phyloP scores from a whole-genome alignment of 352 stramenopile genomes.

The Globisporangium radiosum region DNA sequence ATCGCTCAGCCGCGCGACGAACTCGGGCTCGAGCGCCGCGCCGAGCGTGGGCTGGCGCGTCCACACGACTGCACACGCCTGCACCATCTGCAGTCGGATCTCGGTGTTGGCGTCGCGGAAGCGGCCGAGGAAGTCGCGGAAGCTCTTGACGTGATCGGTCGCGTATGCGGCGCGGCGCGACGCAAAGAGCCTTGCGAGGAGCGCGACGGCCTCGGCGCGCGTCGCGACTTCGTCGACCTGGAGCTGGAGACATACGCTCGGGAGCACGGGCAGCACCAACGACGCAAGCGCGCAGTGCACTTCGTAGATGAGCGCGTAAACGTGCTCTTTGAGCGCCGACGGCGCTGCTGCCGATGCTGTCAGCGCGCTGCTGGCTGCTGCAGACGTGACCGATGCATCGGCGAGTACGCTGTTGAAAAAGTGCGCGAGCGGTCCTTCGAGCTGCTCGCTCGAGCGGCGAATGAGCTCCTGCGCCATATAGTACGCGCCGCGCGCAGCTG shows the following conservation, averaged over 20 bases:
- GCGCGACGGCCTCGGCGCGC: constrained; percentile 62
- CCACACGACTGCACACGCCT: constrained; percentile 65
- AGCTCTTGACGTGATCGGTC: constrained; percentile 75
- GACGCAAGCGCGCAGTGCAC: constrained; percentile 77
- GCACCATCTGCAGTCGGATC: constrained; percentile 81
- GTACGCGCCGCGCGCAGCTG: constrained; percentile 26
- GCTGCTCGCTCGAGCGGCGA: constrained; percentile 49
- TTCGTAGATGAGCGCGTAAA: constrained; percentile 80
- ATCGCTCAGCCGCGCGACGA: constrained; percentile 63
- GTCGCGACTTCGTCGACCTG: constrained; percentile 82
- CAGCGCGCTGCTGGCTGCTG: background rate
- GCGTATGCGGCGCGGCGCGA: constrained; percentile 69
- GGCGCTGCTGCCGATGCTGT: constrained; percentile 11
- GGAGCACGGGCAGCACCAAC: constrained; percentile 72
- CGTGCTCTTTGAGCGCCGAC: constrained; percentile 70
- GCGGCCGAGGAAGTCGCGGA: constrained; percentile 79
- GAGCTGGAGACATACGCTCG: constrained; percentile 82
- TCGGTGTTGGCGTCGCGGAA: constrained; percentile 85
- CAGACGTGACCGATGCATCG: constrained; percentile 17
- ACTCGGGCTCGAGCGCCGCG: constrained; percentile 61
- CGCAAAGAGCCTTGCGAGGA: constrained; percentile 78
- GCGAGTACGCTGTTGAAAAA: constrained; percentile 83
- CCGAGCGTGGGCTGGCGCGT: constrained; percentile 58
- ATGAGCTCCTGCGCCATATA: constrained; percentile 74
- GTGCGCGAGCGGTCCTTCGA: constrained; percentile 62